Percentiles rank a stretch among this genome's conserved stretches.
These are phyloP conservation scores for Phytophthora melonis DNA, from an alignment of 352 stramenopile species.

Conservation along the genomic window DNA sequence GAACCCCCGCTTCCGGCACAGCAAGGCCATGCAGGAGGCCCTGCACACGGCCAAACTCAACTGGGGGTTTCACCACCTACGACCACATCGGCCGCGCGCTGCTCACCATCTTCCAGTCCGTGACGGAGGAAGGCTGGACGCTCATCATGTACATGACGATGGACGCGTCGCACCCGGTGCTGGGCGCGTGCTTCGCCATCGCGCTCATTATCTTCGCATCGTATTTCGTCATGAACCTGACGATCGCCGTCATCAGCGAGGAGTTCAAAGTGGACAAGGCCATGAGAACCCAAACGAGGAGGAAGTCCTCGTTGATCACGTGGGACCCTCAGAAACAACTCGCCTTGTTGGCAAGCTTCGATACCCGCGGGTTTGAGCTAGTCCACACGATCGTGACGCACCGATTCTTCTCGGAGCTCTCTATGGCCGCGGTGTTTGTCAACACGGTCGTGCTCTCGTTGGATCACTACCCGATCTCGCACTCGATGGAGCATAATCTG, in stretches of 20 bases:
- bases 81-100: conserved; percentile 90
- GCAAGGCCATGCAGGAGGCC: conserved; percentile 45
- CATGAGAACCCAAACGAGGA: neutral
- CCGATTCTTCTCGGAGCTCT: conserved; percentile 39
- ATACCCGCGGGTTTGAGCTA: conserved; percentile 19
- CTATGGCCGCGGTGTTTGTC: conserved; percentile 2
- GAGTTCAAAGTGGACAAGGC: neutral
- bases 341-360: neutral
- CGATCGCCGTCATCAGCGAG: neutral
- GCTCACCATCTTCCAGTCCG: conserved; percentile 92
- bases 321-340: neutral
- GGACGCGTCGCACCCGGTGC: conserved; percentile 51
- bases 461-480: conserved; percentile 79
- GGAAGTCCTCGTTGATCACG: neutral
- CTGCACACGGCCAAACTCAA: conserved; percentile 69
- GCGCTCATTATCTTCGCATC: conserved; percentile 84
- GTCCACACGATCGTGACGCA: conserved; percentile 41
- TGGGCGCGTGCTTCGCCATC: conserved; percentile 84
- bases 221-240: conserved; percentile 85
- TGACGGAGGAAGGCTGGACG: conserved; percentile 75
- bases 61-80: conserved; percentile 92
- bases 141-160: conserved; percentile 93
- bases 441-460: conserved; percentile 83
- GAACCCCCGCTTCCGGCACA: conserved; percentile 57
- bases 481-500: conserved; percentile 46